Conservation (phyloP, 345 rosid genomes). For the Abelmoschus esculentus region DNA sequence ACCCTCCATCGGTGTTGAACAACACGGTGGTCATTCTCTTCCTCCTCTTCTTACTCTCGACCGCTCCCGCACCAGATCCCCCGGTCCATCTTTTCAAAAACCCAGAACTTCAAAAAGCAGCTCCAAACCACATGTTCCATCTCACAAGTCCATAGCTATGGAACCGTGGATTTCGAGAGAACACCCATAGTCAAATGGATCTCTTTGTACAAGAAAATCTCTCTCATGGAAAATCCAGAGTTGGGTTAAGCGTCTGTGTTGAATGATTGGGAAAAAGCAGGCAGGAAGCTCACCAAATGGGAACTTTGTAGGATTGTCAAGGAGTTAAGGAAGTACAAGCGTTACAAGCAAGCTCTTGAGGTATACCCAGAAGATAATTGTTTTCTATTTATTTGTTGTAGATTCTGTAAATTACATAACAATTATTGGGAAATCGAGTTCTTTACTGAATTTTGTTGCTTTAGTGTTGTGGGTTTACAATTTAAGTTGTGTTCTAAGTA, state of each 20-base stretch:
- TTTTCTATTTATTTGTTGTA: background rate
- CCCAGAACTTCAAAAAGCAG: constrained; percentile 11
- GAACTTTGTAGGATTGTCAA: constrained; percentile 84
- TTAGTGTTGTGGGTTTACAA: too few species aligned
- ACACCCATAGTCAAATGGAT: constrained; percentile 72
- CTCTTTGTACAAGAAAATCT: constrained; percentile 58
- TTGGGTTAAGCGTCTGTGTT: constrained; percentile 59
- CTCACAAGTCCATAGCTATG: constrained; percentile 62
- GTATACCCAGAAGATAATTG: constrained; percentile 20
- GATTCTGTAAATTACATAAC: background rate
- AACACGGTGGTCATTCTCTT: constrained; percentile 37
- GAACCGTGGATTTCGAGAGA: constrained; percentile 66
- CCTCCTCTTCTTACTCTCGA: constrained; percentile 35
- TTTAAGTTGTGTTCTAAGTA: too few species aligned
- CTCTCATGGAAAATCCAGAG: constrained; percentile 69
- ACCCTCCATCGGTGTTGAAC: constrained; percentile 42
- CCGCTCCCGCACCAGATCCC: constrained; percentile 27
- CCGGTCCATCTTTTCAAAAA: constrained; percentile 12
- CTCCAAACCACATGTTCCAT: constrained; percentile 39
- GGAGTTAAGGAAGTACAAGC: constrained; percentile 81
- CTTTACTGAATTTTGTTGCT: background rate
- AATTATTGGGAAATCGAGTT: background rate
- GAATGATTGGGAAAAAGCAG: constrained; percentile 61
- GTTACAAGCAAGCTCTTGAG: constrained; percentile 72
- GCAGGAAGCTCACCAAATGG: constrained; percentile 67